A percentile compares a stretch with the other conserved stretches of the same genome.
These are phyloP conservation scores for Globisporangium orthogonon DNA, from an alignment of 352 stramenopile genomes.

Conservation along the genomic window DNA sequence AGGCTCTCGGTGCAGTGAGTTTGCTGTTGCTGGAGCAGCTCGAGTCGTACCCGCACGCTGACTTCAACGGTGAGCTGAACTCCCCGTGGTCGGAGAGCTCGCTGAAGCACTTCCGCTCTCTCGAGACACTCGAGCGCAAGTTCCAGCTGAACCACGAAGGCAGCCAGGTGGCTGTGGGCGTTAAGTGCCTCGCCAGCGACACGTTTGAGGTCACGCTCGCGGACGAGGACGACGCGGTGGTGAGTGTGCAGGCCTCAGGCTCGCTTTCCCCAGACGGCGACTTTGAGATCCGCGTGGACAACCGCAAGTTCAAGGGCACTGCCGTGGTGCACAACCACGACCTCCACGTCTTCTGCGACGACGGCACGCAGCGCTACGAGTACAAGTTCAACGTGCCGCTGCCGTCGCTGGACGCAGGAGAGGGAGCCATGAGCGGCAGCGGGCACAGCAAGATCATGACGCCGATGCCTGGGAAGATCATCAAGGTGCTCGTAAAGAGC, in stretches of 20 bases:
- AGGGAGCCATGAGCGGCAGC: slow-evolving; percentile 20
- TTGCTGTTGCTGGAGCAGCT: slow-evolving; percentile 69
- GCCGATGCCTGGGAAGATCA: slow-evolving; percentile 95
- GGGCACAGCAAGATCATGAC: slow-evolving; percentile 63
- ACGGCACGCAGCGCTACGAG: slow-evolving; percentile 63
- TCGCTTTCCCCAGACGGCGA: slow-evolving; percentile 34
- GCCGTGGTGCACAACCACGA: slow-evolving; percentile 60
- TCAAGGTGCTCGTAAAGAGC: slow-evolving; percentile 84
- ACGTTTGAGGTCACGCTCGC: slow-evolving; percentile 35
- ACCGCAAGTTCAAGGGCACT: slow-evolving; percentile 59
- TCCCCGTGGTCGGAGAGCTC: slow-evolving; percentile 53
- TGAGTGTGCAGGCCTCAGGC: slow-evolving; percentile 24
- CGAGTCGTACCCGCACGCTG: slow-evolving; percentile 21
- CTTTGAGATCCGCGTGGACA: slow-evolving; percentile 62
- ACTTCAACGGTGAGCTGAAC: slow-evolving; percentile 33
- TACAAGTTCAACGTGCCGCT: slow-evolving; percentile 80
- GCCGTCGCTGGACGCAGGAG: slow-evolving; percentile 31
- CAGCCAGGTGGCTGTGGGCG: slow-evolving; percentile 25
- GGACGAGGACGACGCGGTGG: slow-evolving; percentile 12
- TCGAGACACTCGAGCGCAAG: slow-evolving; percentile 44
- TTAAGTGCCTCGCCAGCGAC: slow-evolving; percentile 34
- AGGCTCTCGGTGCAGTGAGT: slow-evolving; percentile 67
- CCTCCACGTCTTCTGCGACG: slow-evolving; percentile 73
- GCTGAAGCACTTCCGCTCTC: slow-evolving; percentile 52
- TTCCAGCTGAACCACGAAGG: slow-evolving; percentile 47